Evolutionary conservation across 371 early-diverging fungal genomes (phyloP), one percentile per base, ranked within the genome.

Genomic region (Rhizoclosmatium hyalinum): DNA sequence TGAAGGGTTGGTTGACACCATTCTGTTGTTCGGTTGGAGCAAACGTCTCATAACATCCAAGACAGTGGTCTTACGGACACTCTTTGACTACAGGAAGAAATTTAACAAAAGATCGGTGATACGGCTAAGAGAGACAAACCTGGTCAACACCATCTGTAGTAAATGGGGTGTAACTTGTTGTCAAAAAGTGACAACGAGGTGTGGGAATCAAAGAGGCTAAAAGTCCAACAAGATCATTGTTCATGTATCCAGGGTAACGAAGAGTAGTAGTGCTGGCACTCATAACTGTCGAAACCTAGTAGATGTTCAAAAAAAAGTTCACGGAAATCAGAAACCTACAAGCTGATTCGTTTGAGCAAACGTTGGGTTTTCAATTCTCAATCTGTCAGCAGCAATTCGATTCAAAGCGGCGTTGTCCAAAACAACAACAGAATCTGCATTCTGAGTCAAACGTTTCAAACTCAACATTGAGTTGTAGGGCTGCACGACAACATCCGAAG

Each of bases 201-300:
- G 97, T 95, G 0, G 99, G 99, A 68, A 99, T 96, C 60, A 98
- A 87, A 0, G 96, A 94, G 0, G 97, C 94, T 3, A 98, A 88
- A 80, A 99, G 91, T 65, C 98, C 94, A 4, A 95, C 94, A 44
- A 98, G 87, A 81, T 99, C 99, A 80, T 97, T 98, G 85, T 98
- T 98, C 96, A 98, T 97, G 82, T 99, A 98, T 62, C 97, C 95
- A 6, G 99, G 99, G 88, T 98, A 99, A 68, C 99, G 90, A 44
- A 99, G 82, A 5, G 99, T 98, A 3, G 94, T 93, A n/a, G 99
- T 99, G 79, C 94, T 94, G 39, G 99, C 97, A 58, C 95, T 92
- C 93, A 99, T 98, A 57, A 99, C 99, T 1, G 99, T 97, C 5
- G 99, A 95, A 3, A 97, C 91, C 91, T 92, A 78, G 6, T 32